Conservation (phyloP, 169 alveolate species). For the Plasmodium ovale region DNA sequence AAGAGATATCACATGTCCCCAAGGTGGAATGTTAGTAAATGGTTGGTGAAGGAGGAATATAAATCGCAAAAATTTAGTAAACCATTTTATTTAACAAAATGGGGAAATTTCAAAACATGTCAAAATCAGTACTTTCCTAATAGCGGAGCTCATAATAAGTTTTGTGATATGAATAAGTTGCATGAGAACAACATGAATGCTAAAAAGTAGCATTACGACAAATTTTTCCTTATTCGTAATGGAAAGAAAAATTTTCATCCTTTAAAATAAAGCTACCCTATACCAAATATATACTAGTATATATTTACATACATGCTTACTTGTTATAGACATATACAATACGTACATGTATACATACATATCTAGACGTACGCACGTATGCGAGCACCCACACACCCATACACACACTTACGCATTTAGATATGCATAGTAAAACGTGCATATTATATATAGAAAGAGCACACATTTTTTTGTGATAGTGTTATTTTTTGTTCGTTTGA, state of each 20-base stretch:
- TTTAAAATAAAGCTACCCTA: too few species aligned
- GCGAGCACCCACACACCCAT: too few species aligned
- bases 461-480: background rate
- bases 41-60: constrained; percentile 74
- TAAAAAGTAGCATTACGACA: constrained; percentile 23
- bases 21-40: constrained; percentile 76
- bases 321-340: background rate
- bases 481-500: constrained; percentile 9
- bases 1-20: constrained; percentile 79
- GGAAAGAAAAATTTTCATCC: background rate
- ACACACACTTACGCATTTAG: too few species aligned
- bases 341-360: constrained; percentile 2
- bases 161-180: constrained; percentile 68
- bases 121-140: constrained; percentile 10
- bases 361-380: background rate
- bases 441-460: too few species aligned
- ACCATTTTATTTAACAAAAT: constrained; percentile 74
- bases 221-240: background rate
- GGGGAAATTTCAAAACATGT: constrained; percentile 74
- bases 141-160: constrained; percentile 62
- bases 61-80: constrained; percentile 68
- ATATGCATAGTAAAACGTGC: too few species aligned
- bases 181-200: constrained; percentile 43
- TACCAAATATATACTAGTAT: too few species aligned
- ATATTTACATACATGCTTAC: background rate